phyloP scores from a whole-genome alignment of 345 rosid species.

The Populus ilicifolia region DNA sequence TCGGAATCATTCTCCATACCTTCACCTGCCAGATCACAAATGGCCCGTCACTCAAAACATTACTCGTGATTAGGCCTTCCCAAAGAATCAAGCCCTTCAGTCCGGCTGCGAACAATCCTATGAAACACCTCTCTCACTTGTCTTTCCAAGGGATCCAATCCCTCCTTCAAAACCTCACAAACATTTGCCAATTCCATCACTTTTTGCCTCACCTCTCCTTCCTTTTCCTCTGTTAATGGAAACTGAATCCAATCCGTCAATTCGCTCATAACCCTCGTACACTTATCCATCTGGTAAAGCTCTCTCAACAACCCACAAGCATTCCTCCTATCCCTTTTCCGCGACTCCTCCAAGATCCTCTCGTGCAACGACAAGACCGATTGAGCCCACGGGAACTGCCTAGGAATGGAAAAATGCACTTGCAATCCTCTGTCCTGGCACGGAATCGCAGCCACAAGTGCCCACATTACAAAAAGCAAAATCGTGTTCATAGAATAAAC shows the following conservation, averaged over 20 bases:
- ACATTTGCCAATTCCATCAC: constrained; percentile 57
- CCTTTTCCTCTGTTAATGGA: constrained; percentile 59
- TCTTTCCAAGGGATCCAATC: constrained; percentile 77
- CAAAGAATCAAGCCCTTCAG: constrained; percentile 68
- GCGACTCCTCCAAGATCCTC: constrained; percentile 70
- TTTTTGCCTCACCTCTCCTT: constrained; percentile 53
- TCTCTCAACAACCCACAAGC: constrained; percentile 77
- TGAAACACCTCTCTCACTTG: constrained; percentile 83
- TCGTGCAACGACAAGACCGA: constrained; percentile 65
- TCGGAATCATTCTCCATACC: constrained; percentile 1
- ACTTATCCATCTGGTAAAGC: constrained; percentile 71
- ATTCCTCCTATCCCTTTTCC: constrained; percentile 68
- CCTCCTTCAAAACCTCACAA: constrained; percentile 48
- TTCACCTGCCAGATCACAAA: constrained; percentile 8
- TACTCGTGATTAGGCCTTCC: constrained; percentile 31
- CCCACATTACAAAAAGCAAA: constrained; percentile 85
- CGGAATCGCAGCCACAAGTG: constrained; percentile 89
- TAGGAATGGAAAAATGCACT: constrained; percentile 64
- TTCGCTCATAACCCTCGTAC: constrained; percentile 55
- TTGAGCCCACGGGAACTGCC: constrained; percentile 64
- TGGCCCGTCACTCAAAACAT: background rate
- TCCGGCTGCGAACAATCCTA: constrained; percentile 71
- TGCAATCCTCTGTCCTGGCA: constrained; percentile 95
- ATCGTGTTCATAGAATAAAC: constrained; percentile 67
- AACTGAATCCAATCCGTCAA: constrained; percentile 64